Percentiles rank a stretch among this genome's conserved stretches.
Conservation (phyloP, 208 protist genomes). For the Trypanosoma lewisi region DNA sequence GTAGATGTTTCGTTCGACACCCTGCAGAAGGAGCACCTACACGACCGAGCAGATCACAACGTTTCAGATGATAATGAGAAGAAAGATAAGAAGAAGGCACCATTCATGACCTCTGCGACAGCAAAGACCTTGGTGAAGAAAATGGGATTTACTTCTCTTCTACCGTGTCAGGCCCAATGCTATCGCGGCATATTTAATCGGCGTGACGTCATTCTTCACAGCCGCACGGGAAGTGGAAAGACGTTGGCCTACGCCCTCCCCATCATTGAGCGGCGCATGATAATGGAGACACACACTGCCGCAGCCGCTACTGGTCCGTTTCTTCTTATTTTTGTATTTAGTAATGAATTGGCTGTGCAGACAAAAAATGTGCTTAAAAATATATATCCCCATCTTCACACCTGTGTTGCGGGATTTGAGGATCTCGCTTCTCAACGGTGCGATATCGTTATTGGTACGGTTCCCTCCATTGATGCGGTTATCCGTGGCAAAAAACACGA, state of each 20-base stretch:
- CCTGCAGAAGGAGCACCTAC: constrained; percentile 51
- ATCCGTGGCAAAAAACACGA: constrained; percentile 54
- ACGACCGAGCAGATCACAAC: constrained; percentile 28
- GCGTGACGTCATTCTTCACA: constrained; percentile 91
- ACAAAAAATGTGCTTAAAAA: constrained; percentile 67
- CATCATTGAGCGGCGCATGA: constrained; percentile 79
- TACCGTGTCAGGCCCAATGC: constrained; percentile 85
- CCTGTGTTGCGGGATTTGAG: constrained; percentile 74
- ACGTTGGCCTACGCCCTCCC: constrained; percentile 99
- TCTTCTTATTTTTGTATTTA: constrained; percentile 86
- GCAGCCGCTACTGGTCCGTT: constrained; percentile 46
- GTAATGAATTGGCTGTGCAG: constrained; percentile 84
- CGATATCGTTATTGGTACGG: constrained; percentile 80
- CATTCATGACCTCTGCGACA: constrained; percentile 72
- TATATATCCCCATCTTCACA: constrained; percentile 67
- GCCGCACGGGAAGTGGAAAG: constrained; percentile 95
- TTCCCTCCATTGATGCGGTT: constrained; percentile 61
- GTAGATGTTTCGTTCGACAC: constrained; percentile 72
- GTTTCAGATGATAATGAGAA: constrained; percentile 15
- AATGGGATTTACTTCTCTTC: constrained; percentile 59
- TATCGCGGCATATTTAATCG: constrained; percentile 85
- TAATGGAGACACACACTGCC: constrained; percentile 37
- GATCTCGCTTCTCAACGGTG: constrained; percentile 31
- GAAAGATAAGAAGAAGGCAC: constrained; percentile 29
- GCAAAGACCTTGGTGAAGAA: constrained; percentile 40